Conservation (phyloP, 345 rosid genomes). For the Lepidium didymum region DNA sequence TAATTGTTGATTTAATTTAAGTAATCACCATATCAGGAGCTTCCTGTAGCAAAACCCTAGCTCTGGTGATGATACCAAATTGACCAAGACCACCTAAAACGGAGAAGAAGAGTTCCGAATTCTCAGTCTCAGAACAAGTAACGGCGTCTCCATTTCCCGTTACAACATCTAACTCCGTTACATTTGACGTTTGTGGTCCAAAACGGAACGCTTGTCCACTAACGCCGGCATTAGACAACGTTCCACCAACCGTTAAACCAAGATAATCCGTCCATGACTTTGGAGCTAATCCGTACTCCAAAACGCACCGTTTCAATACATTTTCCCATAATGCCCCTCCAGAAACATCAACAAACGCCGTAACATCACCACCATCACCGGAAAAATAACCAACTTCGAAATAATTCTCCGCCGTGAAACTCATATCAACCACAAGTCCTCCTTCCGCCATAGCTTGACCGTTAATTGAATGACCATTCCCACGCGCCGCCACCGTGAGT, state of each 20-base stretch:
- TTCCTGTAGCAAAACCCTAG: conserved; percentile 56
- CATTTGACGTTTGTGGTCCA: conserved; percentile 88
- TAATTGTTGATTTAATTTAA: neutral
- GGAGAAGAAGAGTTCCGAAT: conserved; percentile 61
- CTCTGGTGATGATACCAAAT: conserved; percentile 85
- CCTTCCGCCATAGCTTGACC: conserved; percentile 91
- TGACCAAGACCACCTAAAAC: conserved; percentile 90
- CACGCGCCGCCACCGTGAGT: conserved; percentile 90
- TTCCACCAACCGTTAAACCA: conserved; percentile 85
- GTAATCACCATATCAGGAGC: conserved; percentile 74
- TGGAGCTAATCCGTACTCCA: conserved; percentile 50
- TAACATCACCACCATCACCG: conserved; percentile 12
- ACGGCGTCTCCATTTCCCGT: conserved; percentile 66
- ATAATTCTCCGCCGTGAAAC: conserved; percentile 42
- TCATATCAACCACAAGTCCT: conserved; percentile 83
- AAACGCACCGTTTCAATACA: conserved; percentile 60
- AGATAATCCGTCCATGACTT: conserved; percentile 93
- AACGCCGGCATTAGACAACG: conserved; percentile 90
- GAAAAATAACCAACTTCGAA: conserved; percentile 21
- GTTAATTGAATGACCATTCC: conserved; percentile 95
- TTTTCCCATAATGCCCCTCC: conserved; percentile 98
- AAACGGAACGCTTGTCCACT: conserved; percentile 91
- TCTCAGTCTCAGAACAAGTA: conserved; percentile 50
- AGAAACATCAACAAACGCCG: conserved; percentile 46
- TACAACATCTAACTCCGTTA: conserved; percentile 78